Base-by-base conservation (phyloP, 768 basidiomycete genomes). In the Kwoniella sp. region DNA sequence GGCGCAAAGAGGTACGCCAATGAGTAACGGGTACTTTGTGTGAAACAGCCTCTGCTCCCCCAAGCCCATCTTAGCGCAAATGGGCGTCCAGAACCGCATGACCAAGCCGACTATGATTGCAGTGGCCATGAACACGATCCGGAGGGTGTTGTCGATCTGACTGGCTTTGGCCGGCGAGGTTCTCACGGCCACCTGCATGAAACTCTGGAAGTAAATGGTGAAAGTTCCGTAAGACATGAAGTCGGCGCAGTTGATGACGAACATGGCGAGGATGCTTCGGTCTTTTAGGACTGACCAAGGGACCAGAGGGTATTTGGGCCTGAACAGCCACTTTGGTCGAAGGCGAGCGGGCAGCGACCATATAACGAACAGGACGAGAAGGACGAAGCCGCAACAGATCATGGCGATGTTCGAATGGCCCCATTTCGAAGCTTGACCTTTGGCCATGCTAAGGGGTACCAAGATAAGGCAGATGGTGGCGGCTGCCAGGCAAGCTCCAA, bases 221-320 rank as follows among this genome's bases (percentile, higher is more conserved):
- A 50, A 50, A n/a, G 38, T 40, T 22, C 48, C 48, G n/a, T 50
- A 50, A 12, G 48, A 50, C 48, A 50, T 50, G 29, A 50, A 50
- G 31, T 50, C 48, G 39, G 38, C 40, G 38, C 40, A 40, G 48
- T 50, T 50, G 48, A 50, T 50, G 17, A 50, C 41, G 31, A 50
- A 50, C 48, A 50, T 50, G 25, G 38, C 48, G 28, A 50, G 25
- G 11, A 50, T 28, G 23, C 48, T 50, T 50, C 39, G 27, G 37
- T 50, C 48, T 33, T 41, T 40, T 0, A 50, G 39, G 19, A 29
- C 41, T 22, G 32, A 50, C 48, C 48, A 50, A 17, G 48, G 48
- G 17, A 50, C 41, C 12, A 50, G 28, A 2, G 48, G 48, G 7
- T 40, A 33, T 28, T 39, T 26, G 14, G 48, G 48, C 7, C 29